Percentiles rank a stretch among this genome's conserved stretches.
Conservation (phyloP, 1,284 basidiomycete genomes). For the Trichosporon asahii region DNA sequence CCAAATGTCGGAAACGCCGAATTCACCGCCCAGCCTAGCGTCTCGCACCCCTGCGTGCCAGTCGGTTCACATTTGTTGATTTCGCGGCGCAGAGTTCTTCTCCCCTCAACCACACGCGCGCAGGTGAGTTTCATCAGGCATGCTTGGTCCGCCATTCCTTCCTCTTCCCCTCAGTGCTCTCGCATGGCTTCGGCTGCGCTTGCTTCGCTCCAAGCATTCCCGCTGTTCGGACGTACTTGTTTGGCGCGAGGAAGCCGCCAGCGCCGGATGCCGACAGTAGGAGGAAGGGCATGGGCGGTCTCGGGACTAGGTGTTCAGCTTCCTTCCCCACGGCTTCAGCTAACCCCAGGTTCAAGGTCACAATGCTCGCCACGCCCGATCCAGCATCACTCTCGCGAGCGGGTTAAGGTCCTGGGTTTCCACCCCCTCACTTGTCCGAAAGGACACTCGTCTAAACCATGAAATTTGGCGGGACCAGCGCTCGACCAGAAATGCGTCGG, state of each 20-base stretch:
- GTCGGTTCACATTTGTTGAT: neutral
- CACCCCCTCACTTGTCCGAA: slow-evolving; percentile 48
- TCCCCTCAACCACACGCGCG: neutral
- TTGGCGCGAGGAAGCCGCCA: too few relatives aligned
- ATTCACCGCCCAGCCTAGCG: neutral
- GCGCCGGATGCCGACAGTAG: too few relatives aligned
- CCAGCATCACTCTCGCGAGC: slow-evolving; percentile 43
- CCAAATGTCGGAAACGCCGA: neutral
- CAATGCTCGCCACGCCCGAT: slow-evolving; percentile 50
- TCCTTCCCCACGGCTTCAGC: too few relatives aligned
- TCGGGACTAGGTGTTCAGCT: too few relatives aligned
- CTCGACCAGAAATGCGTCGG: slow-evolving; percentile 53
- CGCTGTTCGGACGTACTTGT: too few relatives aligned
- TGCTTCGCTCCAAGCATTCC: too few relatives aligned
- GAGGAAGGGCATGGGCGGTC: too few relatives aligned
- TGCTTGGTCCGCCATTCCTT: too few relatives aligned
- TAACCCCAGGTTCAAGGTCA: slow-evolving; percentile 49
- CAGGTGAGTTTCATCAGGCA: neutral
- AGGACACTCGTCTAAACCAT: slow-evolving; percentile 44
- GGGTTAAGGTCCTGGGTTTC: slow-evolving; percentile 55
- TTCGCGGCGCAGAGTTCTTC: neutral
- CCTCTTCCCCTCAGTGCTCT: too few relatives aligned
- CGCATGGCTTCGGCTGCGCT: too few relatives aligned
- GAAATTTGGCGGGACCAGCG: slow-evolving; percentile 33
- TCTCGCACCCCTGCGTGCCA: neutral